phyloP scores from a whole-genome alignment of 805 yeast genomes.

The Millerozyma acaciae region DNA sequence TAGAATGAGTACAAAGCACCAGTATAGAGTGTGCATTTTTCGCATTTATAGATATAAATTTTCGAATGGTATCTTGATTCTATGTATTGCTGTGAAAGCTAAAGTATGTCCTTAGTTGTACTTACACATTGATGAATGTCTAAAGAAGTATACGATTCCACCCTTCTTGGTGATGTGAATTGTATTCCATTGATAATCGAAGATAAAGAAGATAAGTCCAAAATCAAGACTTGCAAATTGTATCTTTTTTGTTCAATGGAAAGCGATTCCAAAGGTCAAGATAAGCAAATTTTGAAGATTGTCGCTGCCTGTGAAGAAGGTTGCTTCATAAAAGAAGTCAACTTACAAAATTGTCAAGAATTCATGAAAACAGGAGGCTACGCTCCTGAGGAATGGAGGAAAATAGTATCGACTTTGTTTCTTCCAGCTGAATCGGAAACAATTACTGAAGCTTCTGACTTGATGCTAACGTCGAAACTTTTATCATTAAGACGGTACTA shows the following conservation, averaged over 20 bases:
- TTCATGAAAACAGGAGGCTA: conserved; percentile 7
- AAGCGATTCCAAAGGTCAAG: conserved; percentile 4
- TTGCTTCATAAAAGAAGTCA: conserved; percentile 15
- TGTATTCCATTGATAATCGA: conserved; percentile 17
- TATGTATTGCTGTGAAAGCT: too few species aligned
- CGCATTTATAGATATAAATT: too few species aligned
- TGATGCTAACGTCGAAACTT: conserved; percentile 17
- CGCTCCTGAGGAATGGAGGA: conserved; percentile 16
- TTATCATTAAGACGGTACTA: conserved; percentile 19
- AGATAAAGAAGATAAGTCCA: conserved; percentile 12
- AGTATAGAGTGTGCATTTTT: neutral
- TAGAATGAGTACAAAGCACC: neutral
- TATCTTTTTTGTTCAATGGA: too few species aligned
- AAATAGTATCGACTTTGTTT: conserved; percentile 16
- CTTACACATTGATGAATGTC: too few species aligned
- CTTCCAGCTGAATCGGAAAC: conserved; percentile 8
- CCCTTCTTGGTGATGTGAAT: conserved; percentile 11
- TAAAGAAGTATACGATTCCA: too few species aligned
- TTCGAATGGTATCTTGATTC: too few species aligned
- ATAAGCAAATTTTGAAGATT: too few species aligned
- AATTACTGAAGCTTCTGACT: conserved; percentile 6
- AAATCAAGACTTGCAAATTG: too few species aligned
- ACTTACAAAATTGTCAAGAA: conserved; percentile 3
- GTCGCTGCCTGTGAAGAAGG: conserved; percentile 20
- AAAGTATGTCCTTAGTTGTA: too few species aligned